A percentile compares a stretch with the other conserved stretches of the same genome.
Conservation (phyloP, 441 rosid genomes). For the Aleurites moluccanus region DNA sequence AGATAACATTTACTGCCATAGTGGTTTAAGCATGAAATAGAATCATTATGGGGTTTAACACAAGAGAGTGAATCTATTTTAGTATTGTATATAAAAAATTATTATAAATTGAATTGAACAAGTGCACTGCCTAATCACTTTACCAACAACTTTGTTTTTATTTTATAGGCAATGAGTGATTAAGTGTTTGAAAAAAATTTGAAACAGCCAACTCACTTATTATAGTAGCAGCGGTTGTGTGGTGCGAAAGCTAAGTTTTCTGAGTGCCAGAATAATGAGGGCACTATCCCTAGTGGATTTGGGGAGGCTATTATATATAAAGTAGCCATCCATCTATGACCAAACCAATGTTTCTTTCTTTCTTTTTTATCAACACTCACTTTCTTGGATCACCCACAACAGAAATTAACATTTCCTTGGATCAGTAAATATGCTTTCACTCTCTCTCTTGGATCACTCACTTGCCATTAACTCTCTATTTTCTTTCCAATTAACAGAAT, state of each 20-base stretch:
- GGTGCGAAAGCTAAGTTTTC: slow-evolving; percentile 7
- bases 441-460: slow-evolving; percentile 29
- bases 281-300: background rate
- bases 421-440: slow-evolving; percentile 21
- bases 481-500: background rate
- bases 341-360: background rate
- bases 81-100: background rate
- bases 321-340: slow-evolving; percentile 14
- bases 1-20: background rate
- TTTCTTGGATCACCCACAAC: slow-evolving; percentile 39
- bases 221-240: background rate
- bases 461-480: background rate
- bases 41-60: slow-evolving; percentile 1
- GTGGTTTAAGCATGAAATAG: slow-evolving; percentile 13
- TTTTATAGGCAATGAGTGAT: slow-evolving; percentile 8
- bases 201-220: background rate
- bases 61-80: background rate
- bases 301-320: background rate
- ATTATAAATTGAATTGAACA: no score
- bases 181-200: background rate
- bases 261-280: background rate
- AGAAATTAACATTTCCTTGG: slow-evolving; percentile 14
- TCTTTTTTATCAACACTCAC: background rate
- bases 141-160: background rate
- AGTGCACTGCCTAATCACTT: background rate